Conservation (phyloP, 2,329 filamentous ascomycete species). For the Podosphaera fusca region DNA sequence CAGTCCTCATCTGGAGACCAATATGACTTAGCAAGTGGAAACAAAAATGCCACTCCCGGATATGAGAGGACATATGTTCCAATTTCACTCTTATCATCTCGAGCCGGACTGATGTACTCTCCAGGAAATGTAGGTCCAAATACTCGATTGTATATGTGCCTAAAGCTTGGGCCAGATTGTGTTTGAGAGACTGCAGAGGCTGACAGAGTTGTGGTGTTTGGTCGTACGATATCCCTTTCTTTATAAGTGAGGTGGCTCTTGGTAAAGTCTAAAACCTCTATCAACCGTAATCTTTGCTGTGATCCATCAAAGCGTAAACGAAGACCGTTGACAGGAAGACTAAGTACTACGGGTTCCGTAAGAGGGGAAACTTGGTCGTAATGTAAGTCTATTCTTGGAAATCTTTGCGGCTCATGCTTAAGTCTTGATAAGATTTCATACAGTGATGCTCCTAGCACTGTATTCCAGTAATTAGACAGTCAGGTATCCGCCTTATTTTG, state of each 20-base stretch:
- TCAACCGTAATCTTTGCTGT: slow-evolving; percentile 72
- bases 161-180: slow-evolving; percentile 47
- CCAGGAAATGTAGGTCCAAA: slow-evolving; percentile 85
- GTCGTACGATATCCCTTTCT: slow-evolving; percentile 54
- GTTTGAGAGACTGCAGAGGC: slow-evolving; percentile 12
- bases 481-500: not conserved
- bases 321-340: slow-evolving; percentile 64
- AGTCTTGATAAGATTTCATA: slow-evolving; percentile 73
- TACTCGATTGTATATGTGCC: slow-evolving; percentile 79
- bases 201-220: slow-evolving; percentile 18
- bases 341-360: slow-evolving; percentile 48
- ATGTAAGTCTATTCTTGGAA: slow-evolving; percentile 60
- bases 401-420: slow-evolving; percentile 66
- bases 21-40: slow-evolving; percentile 48
- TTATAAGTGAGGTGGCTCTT: slow-evolving; percentile 70
- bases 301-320: slow-evolving; percentile 82
- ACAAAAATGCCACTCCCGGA: slow-evolving; percentile 82
- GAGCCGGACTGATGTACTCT: slow-evolving; percentile 54
- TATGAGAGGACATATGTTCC: slow-evolving; percentile 85
- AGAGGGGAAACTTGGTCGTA: slow-evolving; percentile 61
- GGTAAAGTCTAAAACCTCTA: slow-evolving; percentile 78
- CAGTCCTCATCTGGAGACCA: slow-evolving; percentile 64
- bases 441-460: slow-evolving; percentile 73
- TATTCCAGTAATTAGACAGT: not conserved
- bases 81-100: slow-evolving; percentile 26